These are phyloP conservation scores for Podaxis sp. DNA, from an alignment of 768 basidiomycete species.

Conservation along the genomic window DNA sequence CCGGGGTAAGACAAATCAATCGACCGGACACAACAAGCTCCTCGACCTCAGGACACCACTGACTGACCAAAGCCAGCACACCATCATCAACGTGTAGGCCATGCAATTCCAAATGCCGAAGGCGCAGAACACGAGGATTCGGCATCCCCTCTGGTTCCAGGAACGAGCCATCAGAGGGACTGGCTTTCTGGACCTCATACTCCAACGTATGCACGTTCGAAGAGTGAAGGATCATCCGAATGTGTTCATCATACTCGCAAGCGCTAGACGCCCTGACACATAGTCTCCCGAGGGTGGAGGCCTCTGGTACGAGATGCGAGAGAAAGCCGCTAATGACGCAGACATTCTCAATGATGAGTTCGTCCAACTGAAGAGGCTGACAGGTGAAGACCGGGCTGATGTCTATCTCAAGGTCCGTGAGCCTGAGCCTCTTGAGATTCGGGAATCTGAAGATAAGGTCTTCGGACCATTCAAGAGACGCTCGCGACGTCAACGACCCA, in stretches of 20 bases:
- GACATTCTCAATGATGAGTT: slow-evolving; percentile 46
- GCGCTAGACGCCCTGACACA: slow-evolving; percentile 34
- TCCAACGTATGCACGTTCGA: slow-evolving; percentile 43
- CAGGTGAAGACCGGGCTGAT: slow-evolving; percentile 35
- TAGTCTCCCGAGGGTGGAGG: slow-evolving; percentile 36
- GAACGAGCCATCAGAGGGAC: slow-evolving; percentile 25
- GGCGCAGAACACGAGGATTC: slow-evolving; percentile 24
- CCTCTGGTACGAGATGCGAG: slow-evolving; percentile 35
- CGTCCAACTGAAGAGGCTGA: slow-evolving; percentile 33
- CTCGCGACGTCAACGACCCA: slow-evolving; percentile 24
- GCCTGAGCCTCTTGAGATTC: slow-evolving; percentile 39
- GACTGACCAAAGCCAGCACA: slow-evolving; percentile 32
- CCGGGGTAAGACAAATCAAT: slow-evolving; percentile 31
- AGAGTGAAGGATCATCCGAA: slow-evolving; percentile 37
- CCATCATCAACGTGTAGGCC: slow-evolving; percentile 41
- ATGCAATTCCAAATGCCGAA: slow-evolving; percentile 41
- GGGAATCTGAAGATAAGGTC: slow-evolving; percentile 45
- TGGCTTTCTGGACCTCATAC: slow-evolving; percentile 38
- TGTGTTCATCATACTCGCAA: slow-evolving; percentile 38
- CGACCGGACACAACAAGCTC: slow-evolving; percentile 42
- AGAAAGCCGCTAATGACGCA: slow-evolving; percentile 40
- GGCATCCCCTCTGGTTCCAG: slow-evolving; percentile 26
- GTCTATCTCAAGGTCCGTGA: slow-evolving; percentile 45
- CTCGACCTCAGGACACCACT: slow-evolving; percentile 37
- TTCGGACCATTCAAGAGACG: slow-evolving; percentile 58